Percentiles rank a stretch among this genome's conserved stretches.
Conservation (phyloP, 495 filamentous ascomycete genomes). For the Penicillium parvum region DNA sequence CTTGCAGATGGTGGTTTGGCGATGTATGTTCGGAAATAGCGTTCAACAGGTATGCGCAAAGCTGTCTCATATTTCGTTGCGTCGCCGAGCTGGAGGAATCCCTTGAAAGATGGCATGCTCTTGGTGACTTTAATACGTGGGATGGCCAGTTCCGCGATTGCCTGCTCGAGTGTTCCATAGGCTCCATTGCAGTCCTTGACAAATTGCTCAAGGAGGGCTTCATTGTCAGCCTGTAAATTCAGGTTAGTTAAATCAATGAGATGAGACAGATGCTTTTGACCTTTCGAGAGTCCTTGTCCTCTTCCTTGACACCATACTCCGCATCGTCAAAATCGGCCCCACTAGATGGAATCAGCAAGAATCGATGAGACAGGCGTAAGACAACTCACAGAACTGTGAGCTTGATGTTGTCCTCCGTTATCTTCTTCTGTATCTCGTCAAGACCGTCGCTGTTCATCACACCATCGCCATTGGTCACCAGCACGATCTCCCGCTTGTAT, state of each 20-base stretch:
- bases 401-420: conserved; percentile 72
- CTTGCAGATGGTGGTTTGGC: conserved; percentile 71
- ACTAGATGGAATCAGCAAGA: conserved; percentile 46
- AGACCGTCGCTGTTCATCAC: conserved; percentile 61
- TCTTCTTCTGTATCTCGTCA: conserved; percentile 61
- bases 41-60: conserved; percentile 78
- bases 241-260: background rate
- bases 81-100: conserved; percentile 76
- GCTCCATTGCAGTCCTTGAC: conserved; percentile 61
- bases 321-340: conserved; percentile 93
- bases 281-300: conserved; percentile 73
- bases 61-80: conserved; percentile 68
- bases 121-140: conserved; percentile 70
- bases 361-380: background rate
- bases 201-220: conserved; percentile 58
- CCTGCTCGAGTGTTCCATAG: conserved; percentile 81
- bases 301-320: conserved; percentile 89
- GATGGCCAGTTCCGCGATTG: conserved; percentile 67
- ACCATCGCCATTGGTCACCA: conserved; percentile 78
- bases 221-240: conserved; percentile 54
- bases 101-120: conserved; percentile 74
- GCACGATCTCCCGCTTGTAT: conserved; percentile 73
- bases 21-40: conserved; percentile 78
- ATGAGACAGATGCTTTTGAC: conserved; percentile 21
- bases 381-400: conserved; percentile 69